These are phyloP conservation scores for Aspergillus phoenicis DNA, from an alignment of 2,329 filamentous ascomycete species.

Conservation along the genomic window DNA sequence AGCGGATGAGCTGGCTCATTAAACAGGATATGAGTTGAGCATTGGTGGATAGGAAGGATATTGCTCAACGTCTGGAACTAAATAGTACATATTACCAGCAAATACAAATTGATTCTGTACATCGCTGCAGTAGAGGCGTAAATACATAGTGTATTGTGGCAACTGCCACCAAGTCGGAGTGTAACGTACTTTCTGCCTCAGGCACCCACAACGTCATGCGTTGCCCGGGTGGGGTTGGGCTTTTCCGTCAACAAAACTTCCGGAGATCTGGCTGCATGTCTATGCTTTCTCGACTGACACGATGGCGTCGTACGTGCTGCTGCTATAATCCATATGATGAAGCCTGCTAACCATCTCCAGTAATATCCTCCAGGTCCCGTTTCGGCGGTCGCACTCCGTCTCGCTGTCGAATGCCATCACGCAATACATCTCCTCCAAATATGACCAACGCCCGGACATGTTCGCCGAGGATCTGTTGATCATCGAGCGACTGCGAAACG, in stretches of 20 bases:
- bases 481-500: conserved; percentile 78
- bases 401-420: conserved; percentile 81
- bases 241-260: conserved; percentile 34
- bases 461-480: conserved; percentile 85
- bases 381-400: conserved; percentile 79
- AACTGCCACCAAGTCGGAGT: not conserved
- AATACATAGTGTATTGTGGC: not conserved
- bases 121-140: not conserved
- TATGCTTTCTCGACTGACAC: conserved; percentile 15
- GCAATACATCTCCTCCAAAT: conserved; percentile 95
- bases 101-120: not conserved
- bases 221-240: conserved; percentile 27
- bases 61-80: not conserved
- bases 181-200: not conserved
- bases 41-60: not conserved
- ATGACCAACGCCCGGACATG: conserved; percentile 98
- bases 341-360: conserved; percentile 26
- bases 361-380: conserved; percentile 72
- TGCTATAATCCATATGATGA: not conserved
- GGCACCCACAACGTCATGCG: not conserved
- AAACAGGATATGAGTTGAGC: not conserved
- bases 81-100: not conserved
- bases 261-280: conserved; percentile 14
- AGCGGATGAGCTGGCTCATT: no score
- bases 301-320: conserved; percentile 40